Evolutionary conservation across 164 flowering plant species (phyloP).

Genomic region (Cinnamomum micranthum): DNA sequence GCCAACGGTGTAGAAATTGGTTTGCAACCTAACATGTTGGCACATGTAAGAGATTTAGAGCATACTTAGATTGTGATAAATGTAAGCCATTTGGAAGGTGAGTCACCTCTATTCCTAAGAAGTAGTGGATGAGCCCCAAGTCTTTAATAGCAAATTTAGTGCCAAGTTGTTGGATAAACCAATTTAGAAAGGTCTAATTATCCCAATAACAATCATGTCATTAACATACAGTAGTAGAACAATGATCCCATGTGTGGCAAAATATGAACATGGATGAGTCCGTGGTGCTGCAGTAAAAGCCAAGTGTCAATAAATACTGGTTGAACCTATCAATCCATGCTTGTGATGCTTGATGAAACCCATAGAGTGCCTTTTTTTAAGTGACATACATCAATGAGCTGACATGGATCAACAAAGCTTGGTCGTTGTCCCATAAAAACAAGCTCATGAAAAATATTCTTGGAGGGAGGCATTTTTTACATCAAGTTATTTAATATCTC

Average conservation of each 20-base stretch:
- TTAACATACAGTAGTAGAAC: too few species aligned
- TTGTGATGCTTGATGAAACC: neutral
- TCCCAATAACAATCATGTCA: too few species aligned
- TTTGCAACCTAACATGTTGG: neutral
- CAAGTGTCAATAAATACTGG: neutral
- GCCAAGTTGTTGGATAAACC: too few species aligned
- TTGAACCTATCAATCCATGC: neutral
- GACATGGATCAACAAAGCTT: neutral
- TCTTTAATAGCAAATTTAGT: neutral
- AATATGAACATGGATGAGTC: neutral
- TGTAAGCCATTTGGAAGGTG: neutral
- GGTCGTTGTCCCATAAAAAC: slow-evolving; percentile 4
- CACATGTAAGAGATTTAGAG: neutral
- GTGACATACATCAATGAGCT: neutral
- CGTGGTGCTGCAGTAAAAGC: neutral
- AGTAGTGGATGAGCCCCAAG: neutral
- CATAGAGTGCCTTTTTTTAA: neutral
- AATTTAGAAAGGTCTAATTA: too few species aligned
- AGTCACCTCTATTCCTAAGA: neutral
- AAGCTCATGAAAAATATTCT: neutral
- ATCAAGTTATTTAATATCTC: neutral
- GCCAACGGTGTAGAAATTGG: neutral
- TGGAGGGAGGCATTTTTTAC: neutral
- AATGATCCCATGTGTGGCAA: too few species aligned
- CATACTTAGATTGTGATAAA: neutral